Evolutionary conservation across 345 rosid genomes (phyloP).

Genomic region (thale cress (Arabidopsis thaliana)): TAIR10.1 NC_003076.8:9482501-9483000

Average conservation of each 20-base stretch:
- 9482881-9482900: neutral
- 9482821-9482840: neutral
- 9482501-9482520: conserved; percentile 95
- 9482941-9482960: neutral
- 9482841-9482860: no score
- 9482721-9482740: conserved; percentile 24
- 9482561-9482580: conserved; percentile 60
- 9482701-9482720: conserved; percentile 19
- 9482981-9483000: neutral
- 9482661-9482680: conserved; percentile 2
- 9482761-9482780: no score
- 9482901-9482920: no score
- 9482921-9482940: neutral
- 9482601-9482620: conserved; percentile 48
- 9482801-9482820: conserved; percentile 17
- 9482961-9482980: neutral
- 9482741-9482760: no score
- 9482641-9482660: conserved; percentile 36
- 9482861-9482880: neutral
- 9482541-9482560: conserved; percentile 70
- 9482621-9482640: conserved; percentile 58
- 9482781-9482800: conserved; percentile 14
- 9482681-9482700: conserved; percentile 20
- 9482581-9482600: conserved; percentile 56
- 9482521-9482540: conserved; percentile 56